Base-by-base conservation (phyloP, 495 filamentous ascomycete genomes). In the Choiromyces venosus region DNA sequence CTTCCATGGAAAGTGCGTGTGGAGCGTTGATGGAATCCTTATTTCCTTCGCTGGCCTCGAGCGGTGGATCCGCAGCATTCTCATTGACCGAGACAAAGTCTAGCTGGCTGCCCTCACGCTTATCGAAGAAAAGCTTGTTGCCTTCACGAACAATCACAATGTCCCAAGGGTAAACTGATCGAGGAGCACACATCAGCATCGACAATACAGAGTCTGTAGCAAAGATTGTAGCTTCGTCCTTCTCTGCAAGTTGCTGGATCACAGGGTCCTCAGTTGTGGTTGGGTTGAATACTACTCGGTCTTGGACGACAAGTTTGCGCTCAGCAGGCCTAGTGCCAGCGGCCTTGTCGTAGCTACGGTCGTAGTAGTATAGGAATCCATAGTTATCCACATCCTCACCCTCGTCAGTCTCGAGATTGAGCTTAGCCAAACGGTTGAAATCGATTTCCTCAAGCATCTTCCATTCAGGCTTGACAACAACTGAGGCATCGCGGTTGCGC, bases 81-180 rank as follows among this genome's bases (percentile, higher is more conserved):
- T 99, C 95, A 85, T 99, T 99, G 79, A 98, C 95, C 0, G 93
- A 96, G 64, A 98, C 93, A 87, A 97, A 91, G 85, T 99, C 95
- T n/a, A 99, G 86, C 19, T 90, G 90, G 46, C 93, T 91, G 72
- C 91, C 92, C 71, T 97, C 93, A 71, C 95, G 92, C 89, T 99
- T 99, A 87, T 99, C 95, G 76, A 99, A 90, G 88, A 91, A 99
- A 83, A 99, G 87, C 87, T 97, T 97, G 89, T 93, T 91, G 82
- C 91, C 92, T 82, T 94, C 91, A 78, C 90, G 88, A 69, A 91
- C 84, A 75, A 99, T 94, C 81, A 99, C 91, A 73, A 99, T 89
- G 83, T 99, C 95, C 95, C 95, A 99, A 18, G 93, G 92, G 87
- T 97, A 97, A 66, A 99, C 92, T 46, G 92, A 95, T 71, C 95